A percentile compares a stretch with the other conserved stretches of the same genome.
These are phyloP conservation scores for Gracilaria vermiculophylla DNA, from an alignment of 23 red algal genomes.

Conservation along the genomic window DNA sequence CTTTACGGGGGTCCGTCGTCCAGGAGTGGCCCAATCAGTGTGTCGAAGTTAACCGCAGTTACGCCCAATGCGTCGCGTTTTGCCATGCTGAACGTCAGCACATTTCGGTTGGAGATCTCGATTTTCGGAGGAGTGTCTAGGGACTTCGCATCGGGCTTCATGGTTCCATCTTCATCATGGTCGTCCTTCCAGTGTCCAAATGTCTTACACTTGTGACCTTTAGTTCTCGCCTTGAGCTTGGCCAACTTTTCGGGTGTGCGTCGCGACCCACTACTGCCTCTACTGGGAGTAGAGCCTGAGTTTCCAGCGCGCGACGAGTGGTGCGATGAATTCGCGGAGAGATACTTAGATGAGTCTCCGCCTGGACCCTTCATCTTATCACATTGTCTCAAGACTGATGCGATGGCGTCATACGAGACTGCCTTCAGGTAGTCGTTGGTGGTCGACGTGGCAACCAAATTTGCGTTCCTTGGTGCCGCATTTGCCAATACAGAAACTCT, in stretches of 20 bases:
- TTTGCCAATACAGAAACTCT: not conserved
- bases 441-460: not conserved
- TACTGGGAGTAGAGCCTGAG: no score
- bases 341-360: not conserved
- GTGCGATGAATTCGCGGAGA: not conserved
- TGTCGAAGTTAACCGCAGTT: not conserved
- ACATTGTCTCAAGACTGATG: not conserved
- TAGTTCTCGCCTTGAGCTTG: conserved; percentile 6
- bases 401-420: not conserved
- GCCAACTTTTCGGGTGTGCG: not conserved
- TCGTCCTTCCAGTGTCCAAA: conserved; percentile 34
- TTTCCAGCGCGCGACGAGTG: not conserved
- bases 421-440: not conserved
- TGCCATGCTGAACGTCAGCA: conserved; percentile 5
- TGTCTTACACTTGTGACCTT: conserved; percentile 14
- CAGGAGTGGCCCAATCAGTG: not conserved
- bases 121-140: not conserved
- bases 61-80: not conserved
- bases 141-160: conserved; percentile 1
- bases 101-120: not conserved
- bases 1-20: conserved; percentile 43
- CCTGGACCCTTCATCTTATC: no score
- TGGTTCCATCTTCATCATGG: conserved; percentile 10
- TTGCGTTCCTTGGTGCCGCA: not conserved
- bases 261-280: not conserved